These are phyloP conservation scores for Paradendryphiella salina DNA, from an alignment of 2,329 filamentous ascomycete species.

Conservation along the genomic window DNA sequence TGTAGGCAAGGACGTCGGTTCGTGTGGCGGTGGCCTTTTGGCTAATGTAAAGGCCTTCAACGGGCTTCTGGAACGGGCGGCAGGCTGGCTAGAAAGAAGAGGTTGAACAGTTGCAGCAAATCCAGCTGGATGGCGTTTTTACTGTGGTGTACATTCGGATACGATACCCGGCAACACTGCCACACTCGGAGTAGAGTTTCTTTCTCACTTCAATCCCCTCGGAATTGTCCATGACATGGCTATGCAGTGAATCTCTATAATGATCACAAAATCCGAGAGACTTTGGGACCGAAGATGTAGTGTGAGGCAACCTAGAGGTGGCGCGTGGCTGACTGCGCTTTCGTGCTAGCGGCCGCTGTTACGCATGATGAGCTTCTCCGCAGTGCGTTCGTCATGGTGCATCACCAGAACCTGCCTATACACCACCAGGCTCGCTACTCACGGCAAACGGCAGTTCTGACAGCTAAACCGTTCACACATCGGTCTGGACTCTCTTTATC, in stretches of 20 bases:
- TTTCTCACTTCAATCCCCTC: not conserved
- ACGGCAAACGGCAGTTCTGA: not conserved
- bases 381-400: constrained; percentile 4
- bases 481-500: not conserved
- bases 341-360: not conserved
- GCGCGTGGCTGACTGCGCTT: constrained; percentile 1
- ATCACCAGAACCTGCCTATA: not conserved
- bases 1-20: constrained; percentile 35
- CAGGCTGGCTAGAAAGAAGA: constrained; percentile 43
- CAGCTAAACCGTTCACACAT: not conserved
- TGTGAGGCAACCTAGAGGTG: not conserved
- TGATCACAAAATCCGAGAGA: not conserved
- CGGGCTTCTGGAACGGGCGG: constrained; percentile 38
- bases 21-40: constrained; percentile 40
- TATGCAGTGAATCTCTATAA: too few species aligned
- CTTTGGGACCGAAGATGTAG: not conserved
- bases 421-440: not conserved
- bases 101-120: constrained; percentile 18
- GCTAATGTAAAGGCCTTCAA: constrained; percentile 41
- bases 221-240: not conserved
- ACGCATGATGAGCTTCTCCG: constrained; percentile 1
- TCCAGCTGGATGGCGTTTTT: constrained; percentile 4
- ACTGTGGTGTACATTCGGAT: constrained; percentile 8
- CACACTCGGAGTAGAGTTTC: constrained; percentile 6
- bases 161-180: constrained; percentile 17